phyloP scores from a whole-genome alignment of 139 green algal genomes.

The Chlorella sp. region DNA sequence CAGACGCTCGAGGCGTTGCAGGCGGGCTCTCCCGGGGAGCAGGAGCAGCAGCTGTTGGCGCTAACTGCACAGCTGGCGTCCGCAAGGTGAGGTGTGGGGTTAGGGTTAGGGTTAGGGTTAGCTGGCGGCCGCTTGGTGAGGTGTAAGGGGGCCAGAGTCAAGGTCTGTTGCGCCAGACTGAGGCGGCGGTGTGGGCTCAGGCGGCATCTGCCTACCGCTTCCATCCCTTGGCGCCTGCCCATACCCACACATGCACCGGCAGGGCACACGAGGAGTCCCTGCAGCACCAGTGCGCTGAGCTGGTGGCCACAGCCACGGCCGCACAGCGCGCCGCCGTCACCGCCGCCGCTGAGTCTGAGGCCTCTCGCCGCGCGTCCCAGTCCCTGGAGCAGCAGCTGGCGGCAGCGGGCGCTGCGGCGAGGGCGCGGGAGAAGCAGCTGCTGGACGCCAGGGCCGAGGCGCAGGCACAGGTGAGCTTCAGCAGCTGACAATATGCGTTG shows the following conservation, averaged over 20 bases:
- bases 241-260: too few species aligned
- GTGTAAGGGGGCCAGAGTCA: too few species aligned
- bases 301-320: constrained; percentile 8
- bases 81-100: constrained; percentile 13
- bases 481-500: too few species aligned
- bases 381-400: constrained; percentile 3
- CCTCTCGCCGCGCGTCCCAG: background rate
- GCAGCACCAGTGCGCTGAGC: constrained; percentile 5
- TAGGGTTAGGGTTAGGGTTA: too few species aligned
- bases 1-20: constrained; percentile 73
- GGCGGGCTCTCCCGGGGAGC: constrained; percentile 38
- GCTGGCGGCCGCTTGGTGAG: too few species aligned
- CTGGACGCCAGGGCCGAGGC: background rate
- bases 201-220: too few species aligned
- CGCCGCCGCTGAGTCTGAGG: background rate
- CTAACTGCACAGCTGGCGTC: constrained; percentile 58
- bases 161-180: too few species aligned
- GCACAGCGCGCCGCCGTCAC: background rate
- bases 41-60: constrained; percentile 44
- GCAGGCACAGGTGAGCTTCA: constrained; percentile 5
- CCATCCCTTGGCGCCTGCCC: too few species aligned
- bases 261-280: constrained; percentile 7
- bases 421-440: background rate
- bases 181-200: too few species aligned
- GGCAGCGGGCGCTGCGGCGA: background rate